Evolutionary conservation across 2,329 filamentous ascomycete genomes (phyloP).

Genomic region (Corniculantispora saksenae): DNA sequence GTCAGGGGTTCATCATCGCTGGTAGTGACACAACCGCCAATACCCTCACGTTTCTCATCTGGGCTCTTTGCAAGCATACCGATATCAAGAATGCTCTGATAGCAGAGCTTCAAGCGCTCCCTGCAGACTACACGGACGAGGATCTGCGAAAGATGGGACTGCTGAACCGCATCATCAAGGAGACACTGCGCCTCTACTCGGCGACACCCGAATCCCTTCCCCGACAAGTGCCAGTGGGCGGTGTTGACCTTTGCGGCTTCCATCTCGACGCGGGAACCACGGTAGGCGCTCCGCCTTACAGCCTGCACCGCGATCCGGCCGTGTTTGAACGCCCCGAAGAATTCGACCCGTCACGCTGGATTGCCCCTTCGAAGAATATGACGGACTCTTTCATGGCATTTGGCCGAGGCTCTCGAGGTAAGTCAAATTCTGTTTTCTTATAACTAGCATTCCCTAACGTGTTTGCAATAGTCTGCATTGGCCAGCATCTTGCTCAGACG

Average conservation of each 20-base stretch:
- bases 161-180: conserved; percentile 45
- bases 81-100: conserved; percentile 33
- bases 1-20: conserved; percentile 47
- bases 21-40: conserved; percentile 55
- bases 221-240: conserved; percentile 40
- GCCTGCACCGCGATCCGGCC: conserved; percentile 43
- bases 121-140: conserved; percentile 26
- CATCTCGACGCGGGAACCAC: conserved; percentile 41
- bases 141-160: conserved; percentile 34
- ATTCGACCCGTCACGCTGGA: conserved; percentile 40
- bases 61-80: conserved; percentile 36
- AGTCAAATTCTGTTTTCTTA: background rate
- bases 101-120: conserved; percentile 37
- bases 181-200: conserved; percentile 46
- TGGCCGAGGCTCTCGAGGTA: conserved; percentile 51
- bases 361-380: conserved; percentile 36
- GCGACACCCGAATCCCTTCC: conserved; percentile 43
- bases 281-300: conserved; percentile 46
- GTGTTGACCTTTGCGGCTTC: conserved; percentile 39
- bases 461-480: conserved; percentile 47
- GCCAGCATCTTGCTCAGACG: conserved; percentile 57
- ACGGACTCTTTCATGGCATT: conserved; percentile 54
- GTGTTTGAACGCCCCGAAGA: conserved; percentile 43
- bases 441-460: background rate
- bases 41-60: conserved; percentile 50